phyloP scores from a whole-genome alignment of 495 filamentous ascomycete species.

The Penicillium turbatum region DNA sequence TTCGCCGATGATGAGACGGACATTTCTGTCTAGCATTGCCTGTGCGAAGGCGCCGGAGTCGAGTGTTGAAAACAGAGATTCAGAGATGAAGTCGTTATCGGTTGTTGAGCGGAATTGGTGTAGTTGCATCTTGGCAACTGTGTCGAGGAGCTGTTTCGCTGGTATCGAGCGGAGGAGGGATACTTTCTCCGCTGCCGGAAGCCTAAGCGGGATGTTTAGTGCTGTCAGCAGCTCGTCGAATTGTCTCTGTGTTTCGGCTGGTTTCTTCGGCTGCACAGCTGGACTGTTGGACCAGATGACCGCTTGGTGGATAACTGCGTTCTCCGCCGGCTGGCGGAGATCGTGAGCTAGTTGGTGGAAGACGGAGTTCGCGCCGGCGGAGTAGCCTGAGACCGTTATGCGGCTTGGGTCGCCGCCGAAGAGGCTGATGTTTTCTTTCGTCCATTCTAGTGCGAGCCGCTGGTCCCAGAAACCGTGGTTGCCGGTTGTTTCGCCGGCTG shows the following conservation, averaged over 20 bases:
- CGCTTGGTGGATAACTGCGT: conserved; percentile 43
- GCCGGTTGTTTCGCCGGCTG: conserved; percentile 37
- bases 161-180: conserved; percentile 39
- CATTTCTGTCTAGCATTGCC: conserved; percentile 35
- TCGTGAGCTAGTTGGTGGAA: conserved; percentile 57
- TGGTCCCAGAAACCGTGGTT: conserved; percentile 72
- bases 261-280: conserved; percentile 50
- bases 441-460: conserved; percentile 60
- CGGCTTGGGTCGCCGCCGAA: conserved; percentile 61
- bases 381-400: conserved; percentile 62
- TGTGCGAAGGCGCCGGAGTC: conserved; percentile 47
- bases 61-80: conserved; percentile 42
- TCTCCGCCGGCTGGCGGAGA: conserved; percentile 37
- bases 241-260: conserved; percentile 44
- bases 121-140: conserved; percentile 31
- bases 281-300: conserved; percentile 55
- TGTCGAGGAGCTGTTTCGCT: conserved; percentile 36
- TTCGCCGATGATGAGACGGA: conserved; percentile 53
- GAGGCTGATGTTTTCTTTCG: conserved; percentile 51
- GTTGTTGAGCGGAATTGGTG: conserved; percentile 55
- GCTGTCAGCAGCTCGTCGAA: conserved; percentile 51
- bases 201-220: conserved; percentile 41
- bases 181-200: conserved; percentile 43
- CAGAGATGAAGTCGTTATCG: conserved; percentile 45
- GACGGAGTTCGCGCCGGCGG: conserved; percentile 62